Conservation (phyloP, 2,329 filamentous ascomycete species). For the Colletotrichum tofieldiae region DNA sequence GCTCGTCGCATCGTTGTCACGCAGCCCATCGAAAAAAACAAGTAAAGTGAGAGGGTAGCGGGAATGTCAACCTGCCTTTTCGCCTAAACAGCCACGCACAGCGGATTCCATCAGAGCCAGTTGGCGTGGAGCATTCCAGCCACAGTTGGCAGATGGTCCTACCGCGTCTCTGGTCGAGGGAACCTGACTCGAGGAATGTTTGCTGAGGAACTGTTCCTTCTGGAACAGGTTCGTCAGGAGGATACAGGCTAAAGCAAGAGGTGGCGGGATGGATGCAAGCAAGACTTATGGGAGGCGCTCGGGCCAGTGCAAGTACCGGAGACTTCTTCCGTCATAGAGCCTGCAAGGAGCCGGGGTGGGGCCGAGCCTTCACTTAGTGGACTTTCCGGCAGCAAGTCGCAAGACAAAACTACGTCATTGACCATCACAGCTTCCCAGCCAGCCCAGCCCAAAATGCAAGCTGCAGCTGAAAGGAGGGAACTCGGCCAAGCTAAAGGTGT, state of each 20-base stretch:
- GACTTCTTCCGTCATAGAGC: constrained; percentile 38
- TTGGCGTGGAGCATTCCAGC: constrained; percentile 12
- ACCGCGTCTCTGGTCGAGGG: constrained; percentile 2
- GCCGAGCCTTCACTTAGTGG: constrained; percentile 36
- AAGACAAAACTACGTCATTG: constrained; percentile 43
- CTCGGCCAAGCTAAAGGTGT: constrained; percentile 11
- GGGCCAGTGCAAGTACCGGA: constrained; percentile 21
- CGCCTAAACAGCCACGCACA: constrained; percentile 15
- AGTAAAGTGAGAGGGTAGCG: constrained; percentile 24
- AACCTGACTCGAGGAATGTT: constrained; percentile 4
- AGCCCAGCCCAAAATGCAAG: constrained; percentile 19
- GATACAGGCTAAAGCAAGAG: neutral
- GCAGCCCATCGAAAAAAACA: constrained; percentile 34
- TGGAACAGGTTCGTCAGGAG: neutral
- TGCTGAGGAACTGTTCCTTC: neutral
- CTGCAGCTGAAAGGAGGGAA: constrained; percentile 32
- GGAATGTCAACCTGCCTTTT: constrained; percentile 7
- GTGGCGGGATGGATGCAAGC: neutral
- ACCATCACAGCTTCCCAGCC: constrained; percentile 41
- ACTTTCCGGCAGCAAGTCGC: constrained; percentile 26
- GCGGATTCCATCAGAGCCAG: constrained; percentile 2
- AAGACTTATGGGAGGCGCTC: neutral
- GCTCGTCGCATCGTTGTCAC: constrained; percentile 36
- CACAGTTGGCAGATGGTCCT: constrained; percentile 8
- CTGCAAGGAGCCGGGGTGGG: constrained; percentile 33